Percentiles rank a stretch among this genome's conserved stretches.
These are phyloP conservation scores for Aleurites moluccanus DNA, from an alignment of 441 rosid species.

Conservation along the genomic window DNA sequence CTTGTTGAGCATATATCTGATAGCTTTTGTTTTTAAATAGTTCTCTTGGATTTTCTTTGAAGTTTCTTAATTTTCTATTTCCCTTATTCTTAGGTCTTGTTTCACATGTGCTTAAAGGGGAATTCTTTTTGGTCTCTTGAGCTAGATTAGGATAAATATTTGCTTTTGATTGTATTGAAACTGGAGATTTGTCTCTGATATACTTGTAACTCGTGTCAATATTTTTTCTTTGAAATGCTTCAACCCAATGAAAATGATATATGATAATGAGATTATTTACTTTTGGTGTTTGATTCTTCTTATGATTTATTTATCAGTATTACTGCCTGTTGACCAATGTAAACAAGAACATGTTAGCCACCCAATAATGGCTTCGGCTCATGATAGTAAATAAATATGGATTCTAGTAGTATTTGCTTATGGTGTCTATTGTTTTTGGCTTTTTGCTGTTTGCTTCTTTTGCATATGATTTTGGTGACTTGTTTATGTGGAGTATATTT, in stretches of 20 bases:
- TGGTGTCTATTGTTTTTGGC: neutral
- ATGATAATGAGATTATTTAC: neutral
- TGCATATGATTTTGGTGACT: neutral
- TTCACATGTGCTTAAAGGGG: neutral
- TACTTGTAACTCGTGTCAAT: neutral
- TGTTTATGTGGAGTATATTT: neutral
- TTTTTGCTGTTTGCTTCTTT: neutral
- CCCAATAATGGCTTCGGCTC: neutral
- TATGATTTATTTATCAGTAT: neutral
- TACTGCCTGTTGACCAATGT: constrained; percentile 5
- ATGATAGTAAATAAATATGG: constrained; percentile 1
- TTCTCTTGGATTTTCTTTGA: neutral
- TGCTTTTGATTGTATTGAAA: neutral
- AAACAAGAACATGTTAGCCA: constrained; percentile 5
- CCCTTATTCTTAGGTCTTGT: constrained; percentile 11
- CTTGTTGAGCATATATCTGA: constrained; percentile 9
- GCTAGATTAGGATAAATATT: neutral
- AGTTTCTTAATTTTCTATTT: neutral
- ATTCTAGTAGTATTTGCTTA: neutral
- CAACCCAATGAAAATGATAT: constrained; percentile 4
- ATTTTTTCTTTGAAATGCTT: neutral
- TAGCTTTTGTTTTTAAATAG: neutral
- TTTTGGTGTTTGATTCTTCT: constrained; percentile 5
- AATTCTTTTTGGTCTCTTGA: neutral
- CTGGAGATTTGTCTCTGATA: constrained; percentile 2